A percentile compares a stretch with the other conserved stretches of the same genome.
These are phyloP conservation scores for Flueggea neowawraea DNA, from an alignment of 441 rosid species.

Conservation along the genomic window DNA sequence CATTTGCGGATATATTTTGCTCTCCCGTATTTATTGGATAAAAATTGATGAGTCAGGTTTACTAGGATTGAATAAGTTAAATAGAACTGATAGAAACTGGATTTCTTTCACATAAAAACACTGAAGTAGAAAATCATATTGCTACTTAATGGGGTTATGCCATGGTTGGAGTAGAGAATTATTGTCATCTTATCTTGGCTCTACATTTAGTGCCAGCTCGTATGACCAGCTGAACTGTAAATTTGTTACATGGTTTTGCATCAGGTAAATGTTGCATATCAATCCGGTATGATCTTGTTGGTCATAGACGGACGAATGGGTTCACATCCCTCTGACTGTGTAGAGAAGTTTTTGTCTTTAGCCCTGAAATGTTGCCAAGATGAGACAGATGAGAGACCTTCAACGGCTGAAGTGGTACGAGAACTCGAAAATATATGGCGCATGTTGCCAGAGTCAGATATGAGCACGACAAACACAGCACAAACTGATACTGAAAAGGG, in stretches of 20 bases:
- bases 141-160: too few species aligned
- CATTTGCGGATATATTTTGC: too few species aligned
- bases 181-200: too few species aligned
- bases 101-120: too few species aligned
- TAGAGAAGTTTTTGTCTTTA: conserved; percentile 71
- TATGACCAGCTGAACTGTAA: too few species aligned
- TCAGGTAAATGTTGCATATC: conserved; percentile 69
- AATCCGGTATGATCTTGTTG: conserved; percentile 76
- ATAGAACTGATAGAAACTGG: too few species aligned
- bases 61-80: too few species aligned
- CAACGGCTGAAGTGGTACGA: conserved; percentile 87
- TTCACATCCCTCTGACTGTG: conserved; percentile 79
- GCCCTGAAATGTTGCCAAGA: conserved; percentile 79
- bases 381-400: conserved; percentile 75
- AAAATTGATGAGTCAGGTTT: too few species aligned
- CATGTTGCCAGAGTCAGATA: conserved; percentile 54
- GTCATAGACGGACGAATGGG: conserved; percentile 81
- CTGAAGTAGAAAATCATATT: too few species aligned
- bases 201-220: too few species aligned
- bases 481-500: conserved; percentile 12
- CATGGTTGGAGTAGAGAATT: too few species aligned
- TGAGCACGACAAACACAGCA: conserved; percentile 11
- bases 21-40: too few species aligned
- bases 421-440: conserved; percentile 76
- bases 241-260: neutral